Percentiles rank a stretch among this genome's conserved stretches.
These are phyloP conservation scores for Graphium sp. DNA, from an alignment of 2,329 filamentous ascomycete genomes.

Conservation along the genomic window DNA sequence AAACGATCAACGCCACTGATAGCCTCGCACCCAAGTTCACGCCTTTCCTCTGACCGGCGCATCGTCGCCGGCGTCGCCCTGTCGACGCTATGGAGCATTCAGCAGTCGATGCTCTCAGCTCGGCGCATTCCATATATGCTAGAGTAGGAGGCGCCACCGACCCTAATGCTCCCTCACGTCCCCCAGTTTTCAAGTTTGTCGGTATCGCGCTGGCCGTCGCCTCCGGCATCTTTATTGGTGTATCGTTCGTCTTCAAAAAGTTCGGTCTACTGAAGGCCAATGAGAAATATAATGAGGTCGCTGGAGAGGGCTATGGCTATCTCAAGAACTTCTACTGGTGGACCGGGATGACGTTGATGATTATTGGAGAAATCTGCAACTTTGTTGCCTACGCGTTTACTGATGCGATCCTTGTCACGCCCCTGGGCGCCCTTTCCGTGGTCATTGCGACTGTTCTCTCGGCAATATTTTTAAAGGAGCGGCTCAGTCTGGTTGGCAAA, in stretches of 20 bases:
- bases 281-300: slow-evolving; percentile 88
- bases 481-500: slow-evolving; percentile 88
- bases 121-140: slow-evolving; percentile 2
- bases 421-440: slow-evolving; percentile 77
- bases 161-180: slow-evolving; percentile 17
- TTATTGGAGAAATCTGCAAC: slow-evolving; percentile 90
- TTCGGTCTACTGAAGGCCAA: slow-evolving; percentile 81
- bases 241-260: slow-evolving; percentile 94
- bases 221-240: slow-evolving; percentile 84
- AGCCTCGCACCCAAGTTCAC: no score
- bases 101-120: slow-evolving; percentile 2
- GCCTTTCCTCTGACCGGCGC: slow-evolving; percentile 1
- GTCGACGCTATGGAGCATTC: slow-evolving; percentile 2
- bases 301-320: slow-evolving; percentile 93
- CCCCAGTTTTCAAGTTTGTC: slow-evolving; percentile 59
- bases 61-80: slow-evolving; percentile 2
- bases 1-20: no score
- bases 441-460: slow-evolving; percentile 85
- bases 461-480: slow-evolving; percentile 89
- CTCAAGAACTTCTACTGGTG: slow-evolving; percentile 94
- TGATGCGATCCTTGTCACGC: slow-evolving; percentile 88
- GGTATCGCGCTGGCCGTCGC: slow-evolving; percentile 74
- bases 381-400: slow-evolving; percentile 95
- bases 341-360: slow-evolving; percentile 92
- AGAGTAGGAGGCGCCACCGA: slow-evolving; percentile 13